Evolutionary conservation across 2,329 filamentous ascomycete genomes (phyloP).

Genomic region (Verticillium nubilum): DNA sequence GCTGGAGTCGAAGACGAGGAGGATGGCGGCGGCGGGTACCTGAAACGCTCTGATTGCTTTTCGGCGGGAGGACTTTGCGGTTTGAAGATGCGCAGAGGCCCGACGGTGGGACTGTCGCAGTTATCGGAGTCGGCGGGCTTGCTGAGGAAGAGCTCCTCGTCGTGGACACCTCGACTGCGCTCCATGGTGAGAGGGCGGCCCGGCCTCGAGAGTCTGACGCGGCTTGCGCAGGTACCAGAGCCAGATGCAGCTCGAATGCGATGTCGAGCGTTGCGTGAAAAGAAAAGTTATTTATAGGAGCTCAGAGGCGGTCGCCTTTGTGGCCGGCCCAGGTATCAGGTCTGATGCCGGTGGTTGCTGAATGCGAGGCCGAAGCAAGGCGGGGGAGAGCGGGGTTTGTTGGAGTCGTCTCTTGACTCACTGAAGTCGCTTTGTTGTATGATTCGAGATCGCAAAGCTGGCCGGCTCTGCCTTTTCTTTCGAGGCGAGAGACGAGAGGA

Average conservation of each 20-base stretch:
- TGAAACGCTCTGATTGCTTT: slow-evolving; percentile 35
- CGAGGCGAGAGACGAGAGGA: slow-evolving; percentile 3
- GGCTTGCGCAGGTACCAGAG: background rate
- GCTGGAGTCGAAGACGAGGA: slow-evolving; percentile 29
- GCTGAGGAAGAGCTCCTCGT: slow-evolving; percentile 79
- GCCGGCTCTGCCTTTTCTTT: slow-evolving; percentile 4
- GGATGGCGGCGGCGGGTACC: slow-evolving; percentile 43
- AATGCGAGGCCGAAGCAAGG: slow-evolving; percentile 8
- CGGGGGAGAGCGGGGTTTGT: slow-evolving; percentile 10
- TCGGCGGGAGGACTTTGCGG: slow-evolving; percentile 52
- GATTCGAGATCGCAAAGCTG: slow-evolving; percentile 9
- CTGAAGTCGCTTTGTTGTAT: background rate
- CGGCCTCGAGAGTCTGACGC: background rate
- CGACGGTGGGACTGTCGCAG: slow-evolving; percentile 71
- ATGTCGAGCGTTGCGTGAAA: slow-evolving; percentile 4
- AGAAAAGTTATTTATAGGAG: slow-evolving; percentile 18
- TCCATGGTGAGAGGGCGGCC: slow-evolving; percentile 31
- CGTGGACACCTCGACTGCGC: slow-evolving; percentile 59
- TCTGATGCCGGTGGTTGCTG: slow-evolving; percentile 1
- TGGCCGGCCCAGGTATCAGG: slow-evolving; percentile 5
- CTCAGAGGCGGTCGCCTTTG: slow-evolving; percentile 10
- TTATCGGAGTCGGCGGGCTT: slow-evolving; percentile 42
- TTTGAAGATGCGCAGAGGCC: slow-evolving; percentile 81
- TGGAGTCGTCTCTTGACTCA: slow-evolving; percentile 1
- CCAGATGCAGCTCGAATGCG: slow-evolving; percentile 5